These are phyloP conservation scores for Baorangia bicolor DNA, from an alignment of 768 basidiomycete genomes.

Conservation along the genomic window DNA sequence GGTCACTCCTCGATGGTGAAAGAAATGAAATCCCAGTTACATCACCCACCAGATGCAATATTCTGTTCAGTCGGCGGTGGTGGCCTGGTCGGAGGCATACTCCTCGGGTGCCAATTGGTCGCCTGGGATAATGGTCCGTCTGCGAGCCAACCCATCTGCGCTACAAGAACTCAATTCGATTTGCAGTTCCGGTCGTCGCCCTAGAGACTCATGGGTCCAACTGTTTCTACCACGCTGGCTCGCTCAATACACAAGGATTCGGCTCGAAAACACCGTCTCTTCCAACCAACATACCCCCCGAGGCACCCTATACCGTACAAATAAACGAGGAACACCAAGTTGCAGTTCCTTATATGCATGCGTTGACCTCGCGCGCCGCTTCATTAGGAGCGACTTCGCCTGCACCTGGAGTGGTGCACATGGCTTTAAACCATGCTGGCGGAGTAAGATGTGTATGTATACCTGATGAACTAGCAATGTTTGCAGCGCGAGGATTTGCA, in stretches of 20 bases:
- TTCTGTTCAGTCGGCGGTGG: constrained; percentile 80
- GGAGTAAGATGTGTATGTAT: constrained; percentile 58
- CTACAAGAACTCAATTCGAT: background rate
- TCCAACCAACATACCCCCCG: constrained; percentile 27
- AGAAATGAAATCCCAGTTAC: constrained; percentile 59
- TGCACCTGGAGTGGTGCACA: constrained; percentile 57
- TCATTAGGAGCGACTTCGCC: constrained; percentile 73
- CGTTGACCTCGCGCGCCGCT: constrained; percentile 62
- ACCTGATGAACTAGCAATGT: constrained; percentile 70
- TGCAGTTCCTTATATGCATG: constrained; percentile 54
- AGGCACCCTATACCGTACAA: constrained; percentile 41
- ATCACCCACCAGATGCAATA: constrained; percentile 60
- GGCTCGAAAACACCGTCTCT: constrained; percentile 33
- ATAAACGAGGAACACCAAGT: constrained; percentile 45
- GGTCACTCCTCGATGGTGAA: constrained; percentile 74
- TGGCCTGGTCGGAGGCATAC: constrained; percentile 67
- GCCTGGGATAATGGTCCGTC: constrained; percentile 69
- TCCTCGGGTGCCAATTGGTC: constrained; percentile 59
- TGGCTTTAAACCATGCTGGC: constrained; percentile 61
- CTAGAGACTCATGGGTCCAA: constrained; percentile 72
- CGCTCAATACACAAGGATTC: constrained; percentile 47
- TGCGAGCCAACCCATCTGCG: background rate
- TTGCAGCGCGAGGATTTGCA: constrained; percentile 52
- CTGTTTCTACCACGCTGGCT: constrained; percentile 70
- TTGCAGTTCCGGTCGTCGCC: constrained; percentile 60